These are phyloP conservation scores for Maudiozyma saulgeensis DNA, from an alignment of 805 yeast genomes.

Conservation along the genomic window DNA sequence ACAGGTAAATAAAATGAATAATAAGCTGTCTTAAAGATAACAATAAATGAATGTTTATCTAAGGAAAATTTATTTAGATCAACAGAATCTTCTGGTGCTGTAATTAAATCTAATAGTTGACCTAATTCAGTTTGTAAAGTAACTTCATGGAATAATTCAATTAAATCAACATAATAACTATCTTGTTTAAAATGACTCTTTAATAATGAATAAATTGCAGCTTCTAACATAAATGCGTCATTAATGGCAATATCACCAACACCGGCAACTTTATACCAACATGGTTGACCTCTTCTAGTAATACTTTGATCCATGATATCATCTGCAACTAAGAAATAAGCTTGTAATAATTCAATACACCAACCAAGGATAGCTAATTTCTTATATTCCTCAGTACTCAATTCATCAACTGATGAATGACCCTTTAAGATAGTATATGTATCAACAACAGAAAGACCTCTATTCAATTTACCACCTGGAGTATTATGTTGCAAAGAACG, in stretches of 20 bases:
- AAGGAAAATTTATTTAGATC: constrained; percentile 81
- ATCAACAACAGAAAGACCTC: constrained; percentile 93
- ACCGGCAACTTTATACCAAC: constrained; percentile 80
- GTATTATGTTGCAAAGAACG: constrained; percentile 72
- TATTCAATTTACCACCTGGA: constrained; percentile 92
- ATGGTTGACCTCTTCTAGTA: constrained; percentile 97
- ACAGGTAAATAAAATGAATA: constrained; percentile 96
- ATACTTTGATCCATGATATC: constrained; percentile 97
- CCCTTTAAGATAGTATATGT: constrained; percentile 76
- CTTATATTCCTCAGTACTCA: constrained; percentile 61
- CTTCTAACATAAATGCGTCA: constrained; percentile 94
- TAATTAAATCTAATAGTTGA: constrained; percentile 86
- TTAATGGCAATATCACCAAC: constrained; percentile 94
- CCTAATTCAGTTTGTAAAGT: constrained; percentile 98
- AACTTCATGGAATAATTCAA: constrained; percentile 93
- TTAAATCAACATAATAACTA: constrained; percentile 73
- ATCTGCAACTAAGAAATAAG: constrained; percentile 93
- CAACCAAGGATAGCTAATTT: constrained; percentile 87
- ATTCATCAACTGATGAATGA: constrained; percentile 45
- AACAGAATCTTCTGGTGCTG: constrained; percentile 94
- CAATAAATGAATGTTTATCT: constrained; percentile 88
- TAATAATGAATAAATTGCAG: constrained; percentile 79
- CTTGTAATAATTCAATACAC: constrained; percentile 91
- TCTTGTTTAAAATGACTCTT: constrained; percentile 83
- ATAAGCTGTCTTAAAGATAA: constrained; percentile 93